These are phyloP conservation scores for Letharia lupina DNA, from an alignment of 495 filamentous ascomycete genomes.

Conservation along the genomic window DNA sequence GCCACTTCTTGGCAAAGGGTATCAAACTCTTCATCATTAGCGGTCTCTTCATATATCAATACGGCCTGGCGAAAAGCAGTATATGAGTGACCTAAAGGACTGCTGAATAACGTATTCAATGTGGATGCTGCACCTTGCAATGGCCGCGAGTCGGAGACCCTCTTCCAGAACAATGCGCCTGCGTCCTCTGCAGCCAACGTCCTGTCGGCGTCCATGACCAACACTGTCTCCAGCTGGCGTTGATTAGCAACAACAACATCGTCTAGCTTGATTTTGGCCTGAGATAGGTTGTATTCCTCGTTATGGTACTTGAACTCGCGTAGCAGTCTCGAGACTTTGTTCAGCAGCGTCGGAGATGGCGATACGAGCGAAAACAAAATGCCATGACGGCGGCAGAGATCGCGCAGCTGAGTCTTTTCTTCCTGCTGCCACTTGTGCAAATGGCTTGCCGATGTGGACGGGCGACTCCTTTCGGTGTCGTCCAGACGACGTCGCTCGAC, in stretches of 20 bases:
- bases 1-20: constrained; percentile 41
- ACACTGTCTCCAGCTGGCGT: constrained; percentile 34
- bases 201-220: constrained; percentile 53
- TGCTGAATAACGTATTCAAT: constrained; percentile 43
- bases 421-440: constrained; percentile 44
- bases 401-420: constrained; percentile 42
- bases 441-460: constrained; percentile 32
- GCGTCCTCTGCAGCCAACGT: constrained; percentile 50
- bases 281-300: constrained; percentile 35
- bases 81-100: constrained; percentile 46
- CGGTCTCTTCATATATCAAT: constrained; percentile 47
- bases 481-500: constrained; percentile 31
- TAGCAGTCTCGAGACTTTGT: constrained; percentile 29
- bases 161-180: constrained; percentile 46
- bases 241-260: constrained; percentile 25
- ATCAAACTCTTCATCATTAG: constrained; percentile 39
- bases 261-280: constrained; percentile 35
- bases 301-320: constrained; percentile 36
- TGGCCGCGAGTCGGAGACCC: constrained; percentile 14
- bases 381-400: constrained; percentile 38
- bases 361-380: constrained; percentile 42
- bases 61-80: constrained; percentile 49
- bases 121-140: constrained; percentile 22
- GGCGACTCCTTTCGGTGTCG: constrained; percentile 38
- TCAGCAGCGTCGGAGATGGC: constrained; percentile 11